phyloP scores from a whole-genome alignment of 805 yeast species.

The Candida maesae region DNA sequence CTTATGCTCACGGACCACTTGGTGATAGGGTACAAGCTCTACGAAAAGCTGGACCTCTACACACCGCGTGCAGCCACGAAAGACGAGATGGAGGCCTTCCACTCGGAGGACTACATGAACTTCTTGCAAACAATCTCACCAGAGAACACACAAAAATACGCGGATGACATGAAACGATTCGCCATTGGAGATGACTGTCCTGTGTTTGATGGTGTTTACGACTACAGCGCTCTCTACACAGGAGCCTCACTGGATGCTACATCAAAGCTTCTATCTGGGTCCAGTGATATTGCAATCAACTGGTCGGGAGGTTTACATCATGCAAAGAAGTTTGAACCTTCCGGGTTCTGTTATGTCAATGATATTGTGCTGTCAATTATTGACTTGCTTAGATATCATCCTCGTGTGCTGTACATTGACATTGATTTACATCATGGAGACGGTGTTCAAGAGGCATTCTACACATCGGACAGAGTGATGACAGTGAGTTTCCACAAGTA shows the following conservation, averaged over 20 bases:
- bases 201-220: conserved; percentile 88
- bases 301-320: conserved; percentile 98
- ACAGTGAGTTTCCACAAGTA: conserved; percentile 94
- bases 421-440: conserved; percentile 97
- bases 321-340: conserved; percentile 91
- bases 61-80: conserved; percentile 78
- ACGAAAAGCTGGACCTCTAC: conserved; percentile 87
- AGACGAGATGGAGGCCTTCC: conserved; percentile 78
- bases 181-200: conserved; percentile 97
- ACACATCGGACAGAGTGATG: conserved; percentile 93
- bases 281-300: conserved; percentile 91
- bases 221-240: conserved; percentile 81
- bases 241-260: conserved; percentile 96
- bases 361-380: conserved; percentile 89
- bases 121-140: conserved; percentile 87
- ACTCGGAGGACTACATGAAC: conserved; percentile 89
- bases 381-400: conserved; percentile 81
- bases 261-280: conserved; percentile 75
- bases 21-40: conserved; percentile 77
- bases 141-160: conserved; percentile 71
- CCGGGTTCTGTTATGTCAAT: conserved; percentile 93
- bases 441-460: conserved; percentile 97
- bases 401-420: conserved; percentile 89
- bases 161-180: conserved; percentile 61
- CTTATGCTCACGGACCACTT: conserved; percentile 91